Percentiles rank a stretch among this genome's conserved stretches.
These are phyloP conservation scores for Rhinocladiella similis DNA, from an alignment of 2,329 filamentous ascomycete genomes.

Conservation along the genomic window DNA sequence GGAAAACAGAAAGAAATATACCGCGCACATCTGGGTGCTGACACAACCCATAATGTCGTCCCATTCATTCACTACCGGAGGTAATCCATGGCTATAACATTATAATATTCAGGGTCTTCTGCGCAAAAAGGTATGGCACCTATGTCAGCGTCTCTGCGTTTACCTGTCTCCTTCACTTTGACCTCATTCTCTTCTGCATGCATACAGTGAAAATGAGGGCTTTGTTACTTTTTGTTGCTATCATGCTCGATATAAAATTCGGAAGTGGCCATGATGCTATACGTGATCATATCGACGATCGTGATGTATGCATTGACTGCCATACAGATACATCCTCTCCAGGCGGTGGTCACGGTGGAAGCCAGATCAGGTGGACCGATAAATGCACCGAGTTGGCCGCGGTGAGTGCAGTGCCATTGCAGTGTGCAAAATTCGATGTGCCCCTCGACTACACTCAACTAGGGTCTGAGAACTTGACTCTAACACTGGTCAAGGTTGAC, in stretches of 20 bases:
- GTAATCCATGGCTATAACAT: too few relatives aligned
- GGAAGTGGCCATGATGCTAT: not conserved
- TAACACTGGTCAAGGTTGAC: slow-evolving; percentile 33
- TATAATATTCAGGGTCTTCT: too few relatives aligned
- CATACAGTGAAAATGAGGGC: not conserved
- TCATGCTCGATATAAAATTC: not conserved
- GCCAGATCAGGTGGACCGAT: not conserved
- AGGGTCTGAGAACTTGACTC: slow-evolving; percentile 29
- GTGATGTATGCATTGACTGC: not conserved
- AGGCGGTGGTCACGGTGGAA: not conserved
- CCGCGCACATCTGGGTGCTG: too few relatives aligned
- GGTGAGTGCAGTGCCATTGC: slow-evolving; percentile 1
- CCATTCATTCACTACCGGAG: too few relatives aligned
- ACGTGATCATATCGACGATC: not conserved
- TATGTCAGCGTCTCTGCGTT: too few relatives aligned
- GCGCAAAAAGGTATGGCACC: too few relatives aligned
- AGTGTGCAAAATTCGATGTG: slow-evolving; percentile 36
- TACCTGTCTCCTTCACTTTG: too few relatives aligned
- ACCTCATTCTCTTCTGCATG: too few relatives aligned
- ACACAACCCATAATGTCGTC: too few relatives aligned
- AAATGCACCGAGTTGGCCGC: not conserved
- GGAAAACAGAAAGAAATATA: too few relatives aligned
- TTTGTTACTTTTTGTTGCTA: not conserved
- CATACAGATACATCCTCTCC: not conserved
- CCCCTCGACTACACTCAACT: slow-evolving; percentile 38